Conservation (phyloP, 2,329 filamentous ascomycete genomes). For the Aquanectria penicillioides region DNA sequence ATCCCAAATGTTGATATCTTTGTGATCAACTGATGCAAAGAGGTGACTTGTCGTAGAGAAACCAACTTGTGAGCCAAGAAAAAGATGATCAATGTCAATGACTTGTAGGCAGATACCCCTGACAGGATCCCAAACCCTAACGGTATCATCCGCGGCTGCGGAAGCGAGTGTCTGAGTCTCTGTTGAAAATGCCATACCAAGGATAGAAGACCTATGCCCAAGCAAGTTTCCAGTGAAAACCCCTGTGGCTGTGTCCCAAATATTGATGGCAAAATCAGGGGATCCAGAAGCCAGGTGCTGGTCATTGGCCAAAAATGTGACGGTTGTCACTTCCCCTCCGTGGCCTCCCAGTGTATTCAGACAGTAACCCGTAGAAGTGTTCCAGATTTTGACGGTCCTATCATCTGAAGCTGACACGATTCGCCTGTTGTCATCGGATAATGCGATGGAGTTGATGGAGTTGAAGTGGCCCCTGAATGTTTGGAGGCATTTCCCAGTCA, state of each 20-base stretch:
- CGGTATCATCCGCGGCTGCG: too few relatives aligned
- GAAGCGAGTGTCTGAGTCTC: too few relatives aligned
- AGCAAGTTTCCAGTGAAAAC: too few relatives aligned
- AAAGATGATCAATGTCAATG: too few relatives aligned
- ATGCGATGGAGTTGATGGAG: not conserved
- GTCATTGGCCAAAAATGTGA: not conserved
- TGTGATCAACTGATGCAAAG: too few relatives aligned
- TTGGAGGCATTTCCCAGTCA: not conserved
- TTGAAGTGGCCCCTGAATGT: not conserved
- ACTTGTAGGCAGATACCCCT: too few relatives aligned
- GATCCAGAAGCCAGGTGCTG: not conserved
- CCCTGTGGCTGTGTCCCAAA: too few relatives aligned
- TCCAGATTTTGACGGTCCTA: not conserved
- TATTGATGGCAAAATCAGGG: not conserved
- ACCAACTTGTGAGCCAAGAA: too few relatives aligned
- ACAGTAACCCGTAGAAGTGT: not conserved
- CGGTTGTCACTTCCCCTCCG: not conserved
- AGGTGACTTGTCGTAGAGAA: too few relatives aligned
- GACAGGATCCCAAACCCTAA: too few relatives aligned
- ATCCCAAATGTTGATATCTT: too few relatives aligned
- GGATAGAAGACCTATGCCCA: slow-evolving; percentile 12
- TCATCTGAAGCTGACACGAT: not conserved
- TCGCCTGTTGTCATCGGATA: not conserved
- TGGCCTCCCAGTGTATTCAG: not conserved
- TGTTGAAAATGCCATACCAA: too few relatives aligned